Evolutionary conservation across 768 basidiomycete species (phyloP), one percentile per base, ranked within the genome.

Genomic region (Amanita jacksonii): DNA sequence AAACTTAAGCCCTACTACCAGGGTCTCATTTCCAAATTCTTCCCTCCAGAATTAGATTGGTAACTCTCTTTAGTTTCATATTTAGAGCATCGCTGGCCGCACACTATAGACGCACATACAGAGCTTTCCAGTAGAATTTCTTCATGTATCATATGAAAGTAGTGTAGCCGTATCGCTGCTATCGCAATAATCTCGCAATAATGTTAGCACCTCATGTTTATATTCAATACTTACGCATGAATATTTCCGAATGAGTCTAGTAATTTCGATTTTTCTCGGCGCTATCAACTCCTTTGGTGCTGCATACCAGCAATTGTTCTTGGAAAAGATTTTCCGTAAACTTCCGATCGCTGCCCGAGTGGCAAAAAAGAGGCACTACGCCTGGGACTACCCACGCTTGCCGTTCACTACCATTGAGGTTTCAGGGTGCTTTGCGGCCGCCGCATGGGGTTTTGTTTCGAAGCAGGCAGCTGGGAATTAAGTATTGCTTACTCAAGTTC

Each of bases 1-100:
- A 68, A 72, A 54, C 69, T 94, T 18, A 72, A 77, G 49, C 85
- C 88, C 10, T 94, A 96, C 63, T 96, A 96, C 57, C 72, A 85
- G 56, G 62, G 64, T 1, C 68, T 96, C 23, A 92, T 96, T 53
- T 69, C 72, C 28, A 90, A 88, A 57, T 96, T 77, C 66, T 93
- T 96, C 69, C 87, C 88, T 30, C 65, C 76, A 0, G 72, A 77
- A 42, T 64, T 94, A 25, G 80, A 90, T 51, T 93, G 90, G 90
- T 94, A 51, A 56, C 54, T 33, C 9, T 19, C 15, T n/a, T 13
- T 18, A 5, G 15, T n/a, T 18, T 34, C 6, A 7, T 34, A 34
- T 34, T 6, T 12, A 28, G 12, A 28, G 12, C 27, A 12, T 12
- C 27, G 24, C 49, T 46, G 40, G 20, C 13, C 18, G 51, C 25